Evolutionary conservation across 2,329 filamentous ascomycete genomes (phyloP).

Genomic region (Metarhizium rileyi): DNA sequence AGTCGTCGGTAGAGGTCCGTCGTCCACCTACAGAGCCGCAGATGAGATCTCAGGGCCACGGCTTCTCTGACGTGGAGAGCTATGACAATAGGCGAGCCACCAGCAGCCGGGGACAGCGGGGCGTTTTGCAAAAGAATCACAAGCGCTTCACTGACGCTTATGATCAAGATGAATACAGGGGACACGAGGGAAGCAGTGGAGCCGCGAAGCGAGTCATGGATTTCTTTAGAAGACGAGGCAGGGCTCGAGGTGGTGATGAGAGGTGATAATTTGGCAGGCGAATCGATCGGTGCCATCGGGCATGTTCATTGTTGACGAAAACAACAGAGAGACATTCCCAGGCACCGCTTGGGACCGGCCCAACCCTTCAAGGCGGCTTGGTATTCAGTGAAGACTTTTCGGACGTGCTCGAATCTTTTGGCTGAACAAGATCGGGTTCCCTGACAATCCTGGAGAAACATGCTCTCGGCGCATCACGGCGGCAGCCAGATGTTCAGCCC

Average conservation of each 20-base stretch:
- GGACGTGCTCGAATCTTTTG: background rate
- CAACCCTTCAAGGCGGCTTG: no score
- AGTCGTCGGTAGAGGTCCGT: constrained; percentile 42
- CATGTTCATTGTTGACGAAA: background rate
- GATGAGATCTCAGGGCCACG: constrained; percentile 34
- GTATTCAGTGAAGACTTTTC: no score
- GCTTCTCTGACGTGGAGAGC: constrained; percentile 32
- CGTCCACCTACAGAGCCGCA: constrained; percentile 29
- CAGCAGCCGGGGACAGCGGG: constrained; percentile 31
- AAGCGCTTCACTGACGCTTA: constrained; percentile 87
- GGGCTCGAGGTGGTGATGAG: constrained; percentile 54
- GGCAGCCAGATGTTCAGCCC: no score
- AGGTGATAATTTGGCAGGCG: constrained; percentile 21
- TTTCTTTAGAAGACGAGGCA: constrained; percentile 84
- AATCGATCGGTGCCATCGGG: background rate
- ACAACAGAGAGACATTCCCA: background rate
- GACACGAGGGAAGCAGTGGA: constrained; percentile 73
- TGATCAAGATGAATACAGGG: constrained; percentile 57
- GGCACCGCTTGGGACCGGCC: no score
- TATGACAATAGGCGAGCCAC: constrained; percentile 30
- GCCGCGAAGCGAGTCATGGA: constrained; percentile 94
- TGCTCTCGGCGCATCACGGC: background rate
- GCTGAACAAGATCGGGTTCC: background rate
- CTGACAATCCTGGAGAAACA: background rate
- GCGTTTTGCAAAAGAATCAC: constrained; percentile 71